Evolutionary conservation across 345 rosid species (phyloP), one percentile per base, ranked within the genome.

Genomic region (Eucalyptus microcorys): DNA sequence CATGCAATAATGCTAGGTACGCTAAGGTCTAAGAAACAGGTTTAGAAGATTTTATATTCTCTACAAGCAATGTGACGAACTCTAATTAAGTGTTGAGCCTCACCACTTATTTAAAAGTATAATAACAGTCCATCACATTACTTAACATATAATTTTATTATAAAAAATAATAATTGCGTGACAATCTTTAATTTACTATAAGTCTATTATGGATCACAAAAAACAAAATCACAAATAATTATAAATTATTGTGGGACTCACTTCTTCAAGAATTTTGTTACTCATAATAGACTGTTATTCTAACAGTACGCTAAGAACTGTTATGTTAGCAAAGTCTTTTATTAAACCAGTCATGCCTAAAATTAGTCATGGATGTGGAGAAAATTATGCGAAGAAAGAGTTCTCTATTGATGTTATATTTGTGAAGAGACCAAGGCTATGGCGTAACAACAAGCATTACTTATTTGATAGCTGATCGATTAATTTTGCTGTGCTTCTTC

Each of bases 241-340:
- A 52, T 52, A 52, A 52, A 19, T 52, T 52, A 0, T 52, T 3
- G 24, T 52, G 24, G 1, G 1, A 52, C 24, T 2, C 1, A 52
- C 2, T 7, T 52, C 8, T 17, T 52, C 2, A 7, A 52, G 2
- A 52, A 19, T 19, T 7, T 19, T 52, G 24, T 52, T 52, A 52
- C 4, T 7, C 24, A 52, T 19, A 19, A 19, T 7, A 43, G 8
- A 17, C 1, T 50, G 2, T 50, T 16, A 50, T 50, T 50, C 8
- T 50, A 50, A 52, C 0, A 1, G 2, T 52, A 19, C 2, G 1
- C 55, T 21, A 3, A 52, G 1, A 52, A 19, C 0, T 17, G 0
- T 19, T 19, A 19, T 52, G 10, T 52, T 52, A 19, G 2, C 10
- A 7, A 52, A 52, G 24, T 7, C 1, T 52, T 52, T 52, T 52